Evolutionary conservation across 441 rosid species (phyloP), one percentile per base, ranked within the genome.

Genomic region (Croton laevigatus): DNA sequence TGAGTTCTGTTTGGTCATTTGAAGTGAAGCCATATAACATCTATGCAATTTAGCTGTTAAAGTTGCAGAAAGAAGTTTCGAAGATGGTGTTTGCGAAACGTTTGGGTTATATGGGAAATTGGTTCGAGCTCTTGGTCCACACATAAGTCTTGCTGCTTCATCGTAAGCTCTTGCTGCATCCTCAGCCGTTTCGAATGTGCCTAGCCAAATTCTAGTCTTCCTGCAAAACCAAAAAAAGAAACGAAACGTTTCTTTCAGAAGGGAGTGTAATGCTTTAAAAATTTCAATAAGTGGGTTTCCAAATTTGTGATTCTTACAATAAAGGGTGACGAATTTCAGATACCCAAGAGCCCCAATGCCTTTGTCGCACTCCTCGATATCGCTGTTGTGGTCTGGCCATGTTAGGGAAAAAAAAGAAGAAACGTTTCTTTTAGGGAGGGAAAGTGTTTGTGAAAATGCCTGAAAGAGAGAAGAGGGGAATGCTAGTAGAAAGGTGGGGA

Each of bases 341-440:
- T 14, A 95, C 99, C 99, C 99, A 95, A 60, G 99, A 95, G 59
- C 99, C 99, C 99, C 98, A 95, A 72, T 95, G 99, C 78, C 99
- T 85, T 54, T 95, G 99, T 72, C 99, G 87, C 51, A 95, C 99
- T 16, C 99, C 99, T 52, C 98, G 88, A 68, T 86, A 95, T 22
- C 99, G 84, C 79, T 90, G 98, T 71, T 93, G 99, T 7, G 91
- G 91, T 74, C 96, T 81, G 66, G 97, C 94, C 98, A 93, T 91
- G 60, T 9, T 66, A 2, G 69, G 3, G 70, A 17, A 51, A 62
- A n/a, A 37, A 20, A 45, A 69, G 44, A 45, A 67, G 44, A 71
- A 72, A 66, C 53, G 73, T 76, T 63, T 77, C 27, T 40, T 72
- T 65, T 14, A 16, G 65, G 70, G 69, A 80, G 45, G 70, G 70